phyloP scores from a whole-genome alignment of 768 basidiomycete species.

The Phanerodontia chrysosporium region DNA sequence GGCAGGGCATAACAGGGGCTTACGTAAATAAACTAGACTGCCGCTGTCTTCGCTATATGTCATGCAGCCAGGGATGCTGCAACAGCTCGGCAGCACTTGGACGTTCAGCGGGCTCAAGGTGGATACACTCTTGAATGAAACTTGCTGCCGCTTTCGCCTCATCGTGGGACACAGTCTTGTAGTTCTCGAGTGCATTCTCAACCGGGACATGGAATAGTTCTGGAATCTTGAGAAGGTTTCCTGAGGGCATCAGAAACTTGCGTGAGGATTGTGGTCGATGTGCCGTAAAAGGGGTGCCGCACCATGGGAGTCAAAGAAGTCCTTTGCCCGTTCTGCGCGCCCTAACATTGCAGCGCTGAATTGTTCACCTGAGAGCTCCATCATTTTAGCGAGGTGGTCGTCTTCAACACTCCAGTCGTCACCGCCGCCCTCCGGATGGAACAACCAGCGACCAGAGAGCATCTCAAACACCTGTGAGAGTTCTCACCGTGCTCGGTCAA shows the following conservation, averaged over 20 bases:
- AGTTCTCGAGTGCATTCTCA: not conserved
- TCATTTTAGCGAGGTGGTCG: slow-evolving; percentile 30
- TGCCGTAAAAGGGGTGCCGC: not conserved
- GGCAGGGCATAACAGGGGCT: too few relatives aligned
- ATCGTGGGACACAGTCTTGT: not conserved
- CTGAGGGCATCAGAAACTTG: not conserved
- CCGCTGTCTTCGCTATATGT: too few relatives aligned
- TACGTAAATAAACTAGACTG: too few relatives aligned
- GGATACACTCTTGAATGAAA: slow-evolving; percentile 5
- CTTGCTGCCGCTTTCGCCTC: not conserved
- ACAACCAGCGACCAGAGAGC: slow-evolving; percentile 20
- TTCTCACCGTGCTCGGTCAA: too few relatives aligned
- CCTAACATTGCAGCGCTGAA: slow-evolving; percentile 18
- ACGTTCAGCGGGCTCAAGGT: slow-evolving; percentile 2
- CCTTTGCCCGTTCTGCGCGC: not conserved
- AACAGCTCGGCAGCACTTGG: not conserved
- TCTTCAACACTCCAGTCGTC: slow-evolving; percentile 21
- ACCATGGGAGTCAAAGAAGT: slow-evolving; percentile 7
- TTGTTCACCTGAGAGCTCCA: slow-evolving; percentile 25
- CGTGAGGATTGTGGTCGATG: not conserved
- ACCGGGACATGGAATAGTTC: not conserved
- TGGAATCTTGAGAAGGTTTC: not conserved
- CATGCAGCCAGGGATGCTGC: not conserved
- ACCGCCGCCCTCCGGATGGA: slow-evolving; percentile 16
- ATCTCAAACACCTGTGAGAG: slow-evolving; percentile 23